Conservation (phyloP, 345 rosid genomes). For the Citrus hindsii region DNA sequence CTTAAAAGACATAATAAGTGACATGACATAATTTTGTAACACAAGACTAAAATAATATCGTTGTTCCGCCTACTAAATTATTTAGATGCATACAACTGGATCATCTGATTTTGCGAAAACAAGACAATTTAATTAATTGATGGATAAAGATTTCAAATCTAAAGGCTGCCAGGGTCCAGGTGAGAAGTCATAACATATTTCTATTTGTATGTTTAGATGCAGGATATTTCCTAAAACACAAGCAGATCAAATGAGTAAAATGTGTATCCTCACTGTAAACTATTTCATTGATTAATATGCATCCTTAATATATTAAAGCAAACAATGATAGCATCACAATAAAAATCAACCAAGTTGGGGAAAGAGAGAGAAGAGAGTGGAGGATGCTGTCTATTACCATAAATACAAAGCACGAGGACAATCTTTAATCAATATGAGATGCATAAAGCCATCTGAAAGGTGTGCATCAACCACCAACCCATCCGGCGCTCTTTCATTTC, state of each 20-base stretch:
- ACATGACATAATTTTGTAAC: not conserved
- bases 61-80: not conserved
- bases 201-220: not conserved
- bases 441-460: slow-evolving; percentile 90
- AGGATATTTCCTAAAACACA: not conserved
- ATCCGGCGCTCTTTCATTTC: slow-evolving; percentile 91
- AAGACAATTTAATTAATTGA: not conserved
- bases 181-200: not conserved
- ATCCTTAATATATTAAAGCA: not conserved
- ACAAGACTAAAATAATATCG: not conserved
- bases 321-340: not conserved
- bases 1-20: not conserved
- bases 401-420: slow-evolving; percentile 79
- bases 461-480: slow-evolving; percentile 97
- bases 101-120: not conserved
- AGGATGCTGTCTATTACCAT: slow-evolving; percentile 49
- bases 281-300: not conserved
- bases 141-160: not conserved
- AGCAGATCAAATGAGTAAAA: not conserved
- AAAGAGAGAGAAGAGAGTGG: not conserved
- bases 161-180: not conserved
- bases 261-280: not conserved
- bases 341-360: not conserved
- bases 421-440: slow-evolving; percentile 78
- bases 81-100: not conserved